Evolutionary conservation across 345 rosid genomes (phyloP).

Genomic region (Mangifera indica): DNA sequence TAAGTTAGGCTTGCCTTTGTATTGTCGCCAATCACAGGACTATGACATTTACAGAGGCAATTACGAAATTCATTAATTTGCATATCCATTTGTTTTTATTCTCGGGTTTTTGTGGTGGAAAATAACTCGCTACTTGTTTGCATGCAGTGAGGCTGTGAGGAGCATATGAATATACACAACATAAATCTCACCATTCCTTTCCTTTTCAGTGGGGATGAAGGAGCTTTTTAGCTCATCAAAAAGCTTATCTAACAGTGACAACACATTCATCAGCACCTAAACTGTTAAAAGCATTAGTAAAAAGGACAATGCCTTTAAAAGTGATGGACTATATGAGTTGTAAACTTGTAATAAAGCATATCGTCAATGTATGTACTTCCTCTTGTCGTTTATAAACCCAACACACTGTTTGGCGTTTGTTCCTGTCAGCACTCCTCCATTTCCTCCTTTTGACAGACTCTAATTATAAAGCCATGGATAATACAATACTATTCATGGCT

Average conservation of each 20-base stretch:
- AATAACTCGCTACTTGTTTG: conserved; percentile 20
- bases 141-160: not conserved
- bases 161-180: too few relatives aligned
- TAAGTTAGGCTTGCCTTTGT: too few relatives aligned
- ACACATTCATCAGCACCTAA: conserved; percentile 19
- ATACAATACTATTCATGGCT: conserved; percentile 10
- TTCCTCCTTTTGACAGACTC: not conserved
- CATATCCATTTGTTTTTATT: not conserved
- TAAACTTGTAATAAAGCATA: too few relatives aligned
- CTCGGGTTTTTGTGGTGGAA: not conserved
- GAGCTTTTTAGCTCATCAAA: conserved; percentile 36
- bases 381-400: conserved; percentile 26
- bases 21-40: too few relatives aligned
- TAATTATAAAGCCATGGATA: not conserved
- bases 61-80: too few relatives aligned
- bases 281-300: not conserved
- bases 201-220: conserved; percentile 21
- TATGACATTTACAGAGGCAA: too few relatives aligned
- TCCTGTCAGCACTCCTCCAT: conserved; percentile 15
- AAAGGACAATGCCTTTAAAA: conserved; percentile 6
- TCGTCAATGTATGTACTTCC: conserved; percentile 11
- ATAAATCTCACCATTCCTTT: not conserved
- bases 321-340: conserved; percentile 5
- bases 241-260: conserved; percentile 25
- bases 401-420: conserved; percentile 20